Conservation (phyloP, 805 yeast genomes). For the Candida silvicultrix region DNA sequence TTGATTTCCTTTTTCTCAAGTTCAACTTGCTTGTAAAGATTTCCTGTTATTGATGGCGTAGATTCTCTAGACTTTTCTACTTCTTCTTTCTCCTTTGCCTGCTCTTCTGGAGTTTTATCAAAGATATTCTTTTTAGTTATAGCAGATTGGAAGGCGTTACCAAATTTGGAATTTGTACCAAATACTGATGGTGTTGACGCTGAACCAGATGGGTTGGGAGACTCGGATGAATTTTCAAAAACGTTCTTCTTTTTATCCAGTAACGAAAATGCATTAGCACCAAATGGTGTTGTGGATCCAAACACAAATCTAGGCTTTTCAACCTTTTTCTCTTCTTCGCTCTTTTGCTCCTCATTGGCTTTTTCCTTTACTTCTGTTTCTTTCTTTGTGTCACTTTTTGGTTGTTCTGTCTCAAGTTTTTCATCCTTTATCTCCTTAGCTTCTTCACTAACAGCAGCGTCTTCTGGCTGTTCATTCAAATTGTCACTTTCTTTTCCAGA, state of each 20-base stretch:
- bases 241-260: slow-evolving; percentile 25
- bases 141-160: slow-evolving; percentile 50
- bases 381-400: slow-evolving; percentile 4
- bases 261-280: slow-evolving; percentile 32
- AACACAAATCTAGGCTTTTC: slow-evolving; percentile 43
- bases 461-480: not conserved
- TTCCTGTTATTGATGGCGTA: slow-evolving; percentile 22
- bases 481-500: slow-evolving; percentile 5
- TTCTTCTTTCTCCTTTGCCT: slow-evolving; percentile 12
- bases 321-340: slow-evolving; percentile 1
- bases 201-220: slow-evolving; percentile 15
- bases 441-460: too few species aligned
- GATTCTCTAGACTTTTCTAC: slow-evolving; percentile 22
- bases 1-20: slow-evolving; percentile 51
- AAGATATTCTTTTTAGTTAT: slow-evolving; percentile 51
- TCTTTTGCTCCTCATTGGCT: too few species aligned
- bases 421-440: not conserved
- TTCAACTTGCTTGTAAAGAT: slow-evolving; percentile 51
- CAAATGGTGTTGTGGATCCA: slow-evolving; percentile 48
- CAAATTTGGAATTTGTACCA: slow-evolving; percentile 41
- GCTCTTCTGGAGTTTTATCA: slow-evolving; percentile 29
- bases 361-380: slow-evolving; percentile 1
- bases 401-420: slow-evolving; percentile 1
- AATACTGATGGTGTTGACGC: slow-evolving; percentile 25
- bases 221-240: slow-evolving; percentile 24